Evolutionary conservation across 345 rosid species (phyloP).

Genomic region (Xanthoceras sorbifolium): DNA sequence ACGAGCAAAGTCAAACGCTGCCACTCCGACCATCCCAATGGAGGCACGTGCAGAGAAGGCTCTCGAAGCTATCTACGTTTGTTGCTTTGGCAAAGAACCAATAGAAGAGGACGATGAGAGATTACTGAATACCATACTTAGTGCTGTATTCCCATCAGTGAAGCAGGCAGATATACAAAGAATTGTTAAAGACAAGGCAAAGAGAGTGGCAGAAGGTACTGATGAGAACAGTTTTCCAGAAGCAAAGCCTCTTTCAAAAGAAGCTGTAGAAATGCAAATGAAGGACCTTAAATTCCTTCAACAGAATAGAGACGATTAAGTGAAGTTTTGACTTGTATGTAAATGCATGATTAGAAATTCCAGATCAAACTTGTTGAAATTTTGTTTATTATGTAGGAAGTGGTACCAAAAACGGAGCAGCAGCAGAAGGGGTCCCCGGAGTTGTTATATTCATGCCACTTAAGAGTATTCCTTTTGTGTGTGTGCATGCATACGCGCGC

Average conservation of each 20-base stretch:
- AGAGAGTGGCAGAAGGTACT: constrained; percentile 61
- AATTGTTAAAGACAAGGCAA: constrained; percentile 63
- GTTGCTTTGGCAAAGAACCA: constrained; percentile 73
- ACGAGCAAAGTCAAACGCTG: constrained; percentile 66
- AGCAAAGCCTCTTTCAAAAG: constrained; percentile 64
- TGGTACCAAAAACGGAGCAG: background rate
- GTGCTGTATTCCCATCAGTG: constrained; percentile 71
- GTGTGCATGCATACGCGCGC: no score
- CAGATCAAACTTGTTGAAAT: background rate
- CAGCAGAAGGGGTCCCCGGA: background rate
- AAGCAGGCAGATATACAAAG: constrained; percentile 50
- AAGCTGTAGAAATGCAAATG: constrained; percentile 83
- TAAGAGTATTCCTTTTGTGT: no score
- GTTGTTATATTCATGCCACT: background rate
- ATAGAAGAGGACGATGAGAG: constrained; percentile 78
- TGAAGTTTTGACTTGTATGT: constrained; percentile 5
- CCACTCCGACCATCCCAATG: constrained; percentile 71
- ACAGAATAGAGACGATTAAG: constrained; percentile 60
- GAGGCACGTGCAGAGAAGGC: constrained; percentile 80
- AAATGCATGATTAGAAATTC: background rate
- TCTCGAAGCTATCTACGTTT: constrained; percentile 75
- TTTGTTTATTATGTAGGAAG: constrained; percentile 2
- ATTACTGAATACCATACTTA: constrained; percentile 59
- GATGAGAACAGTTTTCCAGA: constrained; percentile 44
- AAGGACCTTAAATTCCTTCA: constrained; percentile 89